Conservation (phyloP, 208 protist species). For the Leishmania guyanensis region DNA sequence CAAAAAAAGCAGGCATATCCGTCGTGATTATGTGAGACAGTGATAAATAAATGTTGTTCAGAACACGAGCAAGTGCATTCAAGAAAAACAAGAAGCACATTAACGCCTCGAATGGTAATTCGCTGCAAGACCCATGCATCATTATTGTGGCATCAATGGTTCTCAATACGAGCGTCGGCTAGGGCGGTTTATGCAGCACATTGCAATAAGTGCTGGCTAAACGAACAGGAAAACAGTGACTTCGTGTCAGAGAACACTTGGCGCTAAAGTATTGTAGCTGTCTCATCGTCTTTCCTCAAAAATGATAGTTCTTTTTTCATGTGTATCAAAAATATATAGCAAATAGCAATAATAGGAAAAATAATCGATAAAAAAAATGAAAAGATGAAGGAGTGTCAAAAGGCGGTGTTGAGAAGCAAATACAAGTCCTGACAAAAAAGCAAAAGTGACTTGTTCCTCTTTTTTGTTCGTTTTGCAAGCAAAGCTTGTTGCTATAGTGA, state of each 20-base stretch:
- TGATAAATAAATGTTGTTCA: background rate
- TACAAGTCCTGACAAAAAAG: background rate
- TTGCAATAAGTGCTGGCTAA: background rate
- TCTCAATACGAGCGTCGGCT: background rate
- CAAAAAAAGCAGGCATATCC: background rate
- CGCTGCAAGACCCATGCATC: background rate
- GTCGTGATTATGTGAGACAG: background rate
- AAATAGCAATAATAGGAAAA: background rate
- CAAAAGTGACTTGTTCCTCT: too few species aligned
- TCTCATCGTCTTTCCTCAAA: background rate
- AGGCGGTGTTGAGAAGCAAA: background rate
- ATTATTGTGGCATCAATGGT: background rate
- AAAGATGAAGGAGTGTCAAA: background rate
- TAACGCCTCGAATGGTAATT: background rate
- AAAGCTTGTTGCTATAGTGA: background rate
- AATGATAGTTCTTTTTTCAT: background rate
- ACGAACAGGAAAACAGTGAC: too few species aligned
- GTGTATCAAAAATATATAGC: background rate
- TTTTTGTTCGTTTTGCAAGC: too few species aligned
- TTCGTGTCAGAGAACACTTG: background rate
- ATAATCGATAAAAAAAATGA: constrained; percentile 4
- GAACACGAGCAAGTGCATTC: background rate
- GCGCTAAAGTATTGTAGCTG: background rate
- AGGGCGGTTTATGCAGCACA: background rate
- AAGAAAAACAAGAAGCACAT: background rate